Evolutionary conservation across 306 rosid genomes (phyloP), one percentile per base, ranked within the genome.

Genomic region (Canavalia gladiata): DNA sequence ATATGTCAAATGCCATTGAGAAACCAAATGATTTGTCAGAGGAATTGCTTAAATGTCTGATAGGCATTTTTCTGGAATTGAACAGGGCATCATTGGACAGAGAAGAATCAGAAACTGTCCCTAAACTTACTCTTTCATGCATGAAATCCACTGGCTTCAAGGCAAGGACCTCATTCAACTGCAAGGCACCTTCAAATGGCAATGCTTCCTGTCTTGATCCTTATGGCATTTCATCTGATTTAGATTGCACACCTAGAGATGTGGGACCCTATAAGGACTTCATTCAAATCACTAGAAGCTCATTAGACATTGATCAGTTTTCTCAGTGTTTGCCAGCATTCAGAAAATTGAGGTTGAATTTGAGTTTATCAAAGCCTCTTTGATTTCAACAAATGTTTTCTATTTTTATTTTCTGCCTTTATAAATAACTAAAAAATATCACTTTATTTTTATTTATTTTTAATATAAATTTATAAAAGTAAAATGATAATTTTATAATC

Each of bases 21-120:
- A 88, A 87, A 68, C 93, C 99, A 81, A 95, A 95, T 85, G 91
- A 88, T 82, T 69, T 95, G 66, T 95, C 99, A 31, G 99, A 95
- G 85, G 90, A 89, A 75, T 73, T 95, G 39, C 83, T 93, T 3
- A 90, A 88, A 71, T 89, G 98, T 80, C 83, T 93, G 35, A 86
- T 89, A 30, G 73, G 86, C 78, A 89, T 93, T 85, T 93, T 91
- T 83, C 90, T 93, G 8, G 96, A 93, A 73, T 79, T 95, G 81
- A 91, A 95, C 84, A 87, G 67, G 30, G 68, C 90, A 49, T 79
- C 93, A 42, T 8, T 81, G 81, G 89, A 85, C 56, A 91, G 85
- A 81, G 87, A 88, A 81, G 92, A 86, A 76, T 85, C 98, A 76
- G 91, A 88, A 49, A 68, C 63, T 47, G 85, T 71, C 47, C 90